phyloP scores from a whole-genome alignment of 192 early-diverging fungal species.

The Coemansia sp. region DNA sequence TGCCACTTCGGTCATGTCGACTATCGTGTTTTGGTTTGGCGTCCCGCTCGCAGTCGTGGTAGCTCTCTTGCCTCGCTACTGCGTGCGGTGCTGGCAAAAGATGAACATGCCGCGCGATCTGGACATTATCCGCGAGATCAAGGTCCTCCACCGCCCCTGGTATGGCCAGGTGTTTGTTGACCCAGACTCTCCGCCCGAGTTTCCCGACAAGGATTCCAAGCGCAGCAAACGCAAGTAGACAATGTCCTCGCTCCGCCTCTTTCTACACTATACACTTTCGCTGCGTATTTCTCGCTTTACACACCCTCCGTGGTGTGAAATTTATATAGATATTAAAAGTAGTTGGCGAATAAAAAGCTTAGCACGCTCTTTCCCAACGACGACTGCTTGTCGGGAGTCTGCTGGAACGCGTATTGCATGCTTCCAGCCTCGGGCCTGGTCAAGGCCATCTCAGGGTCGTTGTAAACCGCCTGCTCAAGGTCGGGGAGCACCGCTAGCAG shows the following conservation, averaged over 20 bases:
- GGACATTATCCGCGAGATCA: conserved; percentile 62
- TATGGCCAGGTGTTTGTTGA: conserved; percentile 54
- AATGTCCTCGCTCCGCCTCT: neutral
- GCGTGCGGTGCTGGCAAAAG: conserved; percentile 63
- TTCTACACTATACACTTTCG: neutral
- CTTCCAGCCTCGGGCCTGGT: conserved; percentile 68
- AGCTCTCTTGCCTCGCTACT: conserved; percentile 68
- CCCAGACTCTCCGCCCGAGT: conserved; percentile 24
- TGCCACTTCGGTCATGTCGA: conserved; percentile 59
- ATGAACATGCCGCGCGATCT: conserved; percentile 65
- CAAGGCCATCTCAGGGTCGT: conserved; percentile 52
- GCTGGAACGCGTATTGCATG: conserved; percentile 85
- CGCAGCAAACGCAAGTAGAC: conserved; percentile 18
- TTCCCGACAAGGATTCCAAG: conserved; percentile 19
- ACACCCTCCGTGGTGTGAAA: neutral
- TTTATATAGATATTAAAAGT: conserved; percentile 45
- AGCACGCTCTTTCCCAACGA: conserved; percentile 71
- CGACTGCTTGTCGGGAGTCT: conserved; percentile 68
- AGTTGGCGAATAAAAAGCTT: conserved; percentile 79
- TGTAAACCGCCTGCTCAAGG: conserved; percentile 61
- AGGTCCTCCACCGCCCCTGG: conserved; percentile 52
- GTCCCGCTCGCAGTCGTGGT: conserved; percentile 66
- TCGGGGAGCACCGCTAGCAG: conserved; percentile 75
- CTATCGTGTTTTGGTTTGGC: conserved; percentile 72
- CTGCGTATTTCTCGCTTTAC: neutral